Base-by-base conservation (phyloP, 345 rosid species). In the Dovyalis caffra region DNA sequence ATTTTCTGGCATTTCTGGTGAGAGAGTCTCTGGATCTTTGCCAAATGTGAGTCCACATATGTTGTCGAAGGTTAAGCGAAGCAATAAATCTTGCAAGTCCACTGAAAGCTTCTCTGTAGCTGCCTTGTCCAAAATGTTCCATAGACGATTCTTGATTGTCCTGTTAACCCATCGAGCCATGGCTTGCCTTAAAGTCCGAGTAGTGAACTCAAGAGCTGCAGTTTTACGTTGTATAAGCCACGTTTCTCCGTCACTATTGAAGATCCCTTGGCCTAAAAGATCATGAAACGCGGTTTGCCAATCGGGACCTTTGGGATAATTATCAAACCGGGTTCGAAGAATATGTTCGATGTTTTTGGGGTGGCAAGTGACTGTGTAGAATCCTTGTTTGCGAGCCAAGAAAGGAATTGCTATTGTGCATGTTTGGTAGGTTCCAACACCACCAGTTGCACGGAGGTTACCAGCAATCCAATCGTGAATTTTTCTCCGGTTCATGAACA, bases 161-260 rank as follows among this genome's bases (percentile, higher is more conserved):
- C 88, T 83, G 77, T 90, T 92, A 78, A 94, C 97, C 98, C 98
- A 94, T 23, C 98, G 87, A 70, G 88, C 88, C 98, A 94, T 94
- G 64, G 98, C 98, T 79, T 90, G 98, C 76, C 97, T 82, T 53
- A 94, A 74, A 29, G 97, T 90, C 74, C 97, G 72, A 0, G 98
- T 92, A 0, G 98, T 92, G 81, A 94, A 94, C 88, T 94, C 98
- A 4, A 92, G 88, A 12, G 97, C 97, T 1, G 97, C 98, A 0
- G 94, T 90, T 76, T 94, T 94, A 20, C 98, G 88, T 72, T 94
- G 98, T 33, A 91, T 88, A 6, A 92, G 91, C 98, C 98, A 94
- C 1, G 94, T 90, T 21, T 94, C 97, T 9, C 98, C 98, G 33
- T 94, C 98, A 72, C 91, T 88, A 74, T 92, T 92, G 77, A 94